Percentiles rank a stretch among this genome's conserved stretches.
Conservation (phyloP, 306 rosid species). For the Chamaecrista fasciculata region DNA sequence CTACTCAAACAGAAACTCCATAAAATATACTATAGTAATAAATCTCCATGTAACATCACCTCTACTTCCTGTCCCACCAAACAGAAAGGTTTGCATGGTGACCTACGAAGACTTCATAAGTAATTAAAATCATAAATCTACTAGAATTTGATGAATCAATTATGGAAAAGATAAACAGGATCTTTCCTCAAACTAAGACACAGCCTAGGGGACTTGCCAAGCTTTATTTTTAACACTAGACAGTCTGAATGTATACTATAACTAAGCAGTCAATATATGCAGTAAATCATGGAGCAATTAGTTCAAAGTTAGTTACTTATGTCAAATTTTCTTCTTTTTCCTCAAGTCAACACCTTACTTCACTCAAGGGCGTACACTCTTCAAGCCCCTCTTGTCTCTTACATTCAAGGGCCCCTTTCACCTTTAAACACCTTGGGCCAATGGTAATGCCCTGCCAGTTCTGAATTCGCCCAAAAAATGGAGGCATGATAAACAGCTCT, state of each 20-base stretch:
- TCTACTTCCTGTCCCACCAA: background rate
- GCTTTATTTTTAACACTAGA: background rate
- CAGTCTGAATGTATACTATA: background rate
- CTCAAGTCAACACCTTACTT: background rate
- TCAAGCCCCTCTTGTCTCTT: background rate
- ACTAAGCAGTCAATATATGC: background rate
- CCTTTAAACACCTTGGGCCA: background rate
- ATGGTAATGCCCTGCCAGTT: constrained; percentile 2
- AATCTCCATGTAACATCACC: constrained; percentile 22
- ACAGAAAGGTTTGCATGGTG: background rate
- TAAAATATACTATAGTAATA: constrained; percentile 14
- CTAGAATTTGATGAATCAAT: background rate
- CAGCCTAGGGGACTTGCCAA: too few species aligned
- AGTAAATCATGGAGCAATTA: background rate
- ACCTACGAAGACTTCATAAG: background rate
- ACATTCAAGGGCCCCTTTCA: background rate
- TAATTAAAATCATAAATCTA: background rate
- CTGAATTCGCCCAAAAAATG: background rate
- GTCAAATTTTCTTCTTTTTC: background rate
- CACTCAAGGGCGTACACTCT: background rate
- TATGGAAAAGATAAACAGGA: background rate
- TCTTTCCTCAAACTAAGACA: background rate
- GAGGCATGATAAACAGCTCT: background rate
- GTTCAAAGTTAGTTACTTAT: background rate
- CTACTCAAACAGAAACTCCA: background rate